These are phyloP conservation scores for Takashimella koratensis DNA, from an alignment of 1,284 basidiomycete species.

Conservation along the genomic window DNA sequence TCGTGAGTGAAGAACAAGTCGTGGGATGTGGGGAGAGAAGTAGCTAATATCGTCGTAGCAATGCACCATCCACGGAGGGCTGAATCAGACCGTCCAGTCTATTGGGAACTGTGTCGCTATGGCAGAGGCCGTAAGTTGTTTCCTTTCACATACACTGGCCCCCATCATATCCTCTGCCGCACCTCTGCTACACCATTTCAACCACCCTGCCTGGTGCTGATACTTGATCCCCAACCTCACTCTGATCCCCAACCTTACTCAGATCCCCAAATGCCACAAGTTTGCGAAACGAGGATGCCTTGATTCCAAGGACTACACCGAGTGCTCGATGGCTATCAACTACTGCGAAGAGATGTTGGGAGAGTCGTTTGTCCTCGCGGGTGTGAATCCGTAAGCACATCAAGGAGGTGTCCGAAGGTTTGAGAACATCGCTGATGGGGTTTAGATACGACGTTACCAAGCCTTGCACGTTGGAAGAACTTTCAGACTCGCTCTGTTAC, in stretches of 20 bases:
- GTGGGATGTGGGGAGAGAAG: no score
- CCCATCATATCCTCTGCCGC: no score
- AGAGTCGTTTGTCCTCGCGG: slow-evolving; percentile 32
- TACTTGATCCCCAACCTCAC: no score
- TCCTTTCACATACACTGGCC: not conserved
- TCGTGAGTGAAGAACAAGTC: no score
- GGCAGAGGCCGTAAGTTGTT: slow-evolving; percentile 36
- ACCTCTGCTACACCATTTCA: no score
- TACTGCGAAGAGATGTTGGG: slow-evolving; percentile 56
- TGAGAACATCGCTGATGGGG: no score
- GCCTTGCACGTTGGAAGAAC: slow-evolving; percentile 54
- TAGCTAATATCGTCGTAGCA: no score
- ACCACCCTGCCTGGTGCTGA: no score
- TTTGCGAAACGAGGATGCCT: slow-evolving; percentile 34
- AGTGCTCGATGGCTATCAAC: slow-evolving; percentile 59
- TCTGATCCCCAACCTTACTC: not conserved
- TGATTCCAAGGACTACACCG: slow-evolving; percentile 54
- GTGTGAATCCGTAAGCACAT: slow-evolving; percentile 40
- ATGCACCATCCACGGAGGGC: slow-evolving; percentile 41
- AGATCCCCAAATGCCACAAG: slow-evolving; percentile 43
- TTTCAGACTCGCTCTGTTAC: slow-evolving; percentile 48
- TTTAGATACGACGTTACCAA: slow-evolving; percentile 61
- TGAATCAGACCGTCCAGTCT: slow-evolving; percentile 35
- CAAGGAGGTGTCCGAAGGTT: no score
- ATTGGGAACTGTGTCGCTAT: slow-evolving; percentile 41